Evolutionary conservation across 257 asterid species (phyloP).

Genomic region (Ilex asprella): DNA sequence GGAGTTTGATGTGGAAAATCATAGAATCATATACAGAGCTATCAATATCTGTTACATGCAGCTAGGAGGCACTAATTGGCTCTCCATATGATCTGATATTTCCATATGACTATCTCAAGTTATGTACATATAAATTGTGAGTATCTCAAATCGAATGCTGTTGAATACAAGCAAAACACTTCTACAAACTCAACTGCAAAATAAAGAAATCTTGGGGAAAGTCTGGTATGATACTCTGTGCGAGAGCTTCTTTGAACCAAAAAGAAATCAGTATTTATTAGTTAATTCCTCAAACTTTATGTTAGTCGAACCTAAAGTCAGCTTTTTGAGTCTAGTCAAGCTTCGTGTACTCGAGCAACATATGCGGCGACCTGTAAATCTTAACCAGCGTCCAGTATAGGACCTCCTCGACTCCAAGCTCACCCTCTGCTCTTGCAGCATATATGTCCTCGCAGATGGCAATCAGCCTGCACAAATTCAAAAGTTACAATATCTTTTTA

Average conservation of each 20-base stretch:
- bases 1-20: no score
- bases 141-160: no score
- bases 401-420: slow-evolving; percentile 93
- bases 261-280: background rate
- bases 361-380: slow-evolving; percentile 95
- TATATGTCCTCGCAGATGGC: slow-evolving; percentile 98
- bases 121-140: no score
- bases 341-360: slow-evolving; percentile 88
- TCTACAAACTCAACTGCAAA: no score
- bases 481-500: background rate
- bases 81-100: no score
- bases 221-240: background rate
- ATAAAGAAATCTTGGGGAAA: slow-evolving; percentile 1
- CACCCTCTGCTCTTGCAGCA: slow-evolving; percentile 99
- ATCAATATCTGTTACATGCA: no score
- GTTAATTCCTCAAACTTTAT: slow-evolving; percentile 1
- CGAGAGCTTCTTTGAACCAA: background rate
- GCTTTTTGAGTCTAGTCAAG: slow-evolving; percentile 40
- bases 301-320: slow-evolving; percentile 11
- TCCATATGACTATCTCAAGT: no score
- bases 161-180: no score
- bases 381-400: slow-evolving; percentile 92
- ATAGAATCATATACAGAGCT: no score
- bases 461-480: slow-evolving; percentile 54
- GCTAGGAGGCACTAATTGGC: no score